Percentiles rank a stretch among this genome's conserved stretches.
These are phyloP conservation scores for Malus hybrid DNA, from an alignment of 331 rosid species.

Conservation along the genomic window DNA sequence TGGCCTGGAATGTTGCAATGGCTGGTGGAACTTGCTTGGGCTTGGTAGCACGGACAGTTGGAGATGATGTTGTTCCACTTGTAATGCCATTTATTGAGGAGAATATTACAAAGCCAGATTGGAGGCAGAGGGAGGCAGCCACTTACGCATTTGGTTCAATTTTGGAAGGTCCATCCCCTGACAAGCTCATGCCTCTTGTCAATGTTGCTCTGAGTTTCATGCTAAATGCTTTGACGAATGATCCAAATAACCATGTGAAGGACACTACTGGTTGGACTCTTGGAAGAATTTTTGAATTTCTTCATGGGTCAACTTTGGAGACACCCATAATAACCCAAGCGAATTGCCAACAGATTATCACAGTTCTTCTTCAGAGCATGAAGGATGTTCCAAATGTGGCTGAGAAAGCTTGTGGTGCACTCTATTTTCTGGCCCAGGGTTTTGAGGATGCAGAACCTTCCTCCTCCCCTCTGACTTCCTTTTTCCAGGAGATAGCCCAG, in stretches of 20 bases:
- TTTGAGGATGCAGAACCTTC: constrained; percentile 13
- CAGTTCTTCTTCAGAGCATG: too few relatives aligned
- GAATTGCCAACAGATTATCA: too few relatives aligned
- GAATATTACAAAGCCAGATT: constrained; percentile 68
- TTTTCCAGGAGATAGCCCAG: constrained; percentile 56
- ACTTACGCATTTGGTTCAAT: constrained; percentile 87
- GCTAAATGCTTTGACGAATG: constrained; percentile 63
- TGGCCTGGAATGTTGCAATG: constrained; percentile 87
- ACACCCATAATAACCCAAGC: too few relatives aligned
- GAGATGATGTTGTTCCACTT: constrained; percentile 68
- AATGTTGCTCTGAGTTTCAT: constrained; percentile 61
- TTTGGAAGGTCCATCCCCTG: constrained; percentile 82
- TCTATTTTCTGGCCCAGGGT: too few relatives aligned
- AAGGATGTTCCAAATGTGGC: too few relatives aligned
- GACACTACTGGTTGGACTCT: constrained; percentile 71
- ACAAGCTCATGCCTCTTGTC: constrained; percentile 64
- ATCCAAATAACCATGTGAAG: constrained; percentile 73
- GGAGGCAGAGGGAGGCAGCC: constrained; percentile 88
- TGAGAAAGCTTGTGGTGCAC: too few relatives aligned
- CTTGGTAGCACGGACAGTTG: constrained; percentile 69
- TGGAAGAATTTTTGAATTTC: too few relatives aligned
- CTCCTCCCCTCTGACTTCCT: constrained; percentile 60
- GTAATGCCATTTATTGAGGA: constrained; percentile 87
- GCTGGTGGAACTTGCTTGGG: constrained; percentile 87
- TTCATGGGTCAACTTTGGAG: too few relatives aligned